phyloP scores from a whole-genome alignment of 1,284 basidiomycete genomes.

The Fistulinella staudtii region DNA sequence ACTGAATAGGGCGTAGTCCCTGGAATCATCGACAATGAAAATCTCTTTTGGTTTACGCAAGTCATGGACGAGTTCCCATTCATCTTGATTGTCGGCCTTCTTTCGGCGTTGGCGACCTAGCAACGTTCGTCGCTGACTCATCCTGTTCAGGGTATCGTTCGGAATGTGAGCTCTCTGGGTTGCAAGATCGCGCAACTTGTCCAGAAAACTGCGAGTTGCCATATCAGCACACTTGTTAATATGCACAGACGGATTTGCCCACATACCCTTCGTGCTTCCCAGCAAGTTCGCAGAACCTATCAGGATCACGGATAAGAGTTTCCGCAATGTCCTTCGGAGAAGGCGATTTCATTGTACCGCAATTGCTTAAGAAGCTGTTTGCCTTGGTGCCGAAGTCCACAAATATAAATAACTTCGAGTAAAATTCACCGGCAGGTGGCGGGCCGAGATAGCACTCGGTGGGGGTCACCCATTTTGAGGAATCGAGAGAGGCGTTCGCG shows the following conservation, averaged over 20 bases:
- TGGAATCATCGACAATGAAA: slow-evolving; percentile 73
- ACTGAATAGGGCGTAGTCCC: slow-evolving; percentile 70
- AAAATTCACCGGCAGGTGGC: not conserved
- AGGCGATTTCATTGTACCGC: slow-evolving; percentile 75
- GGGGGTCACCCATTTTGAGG: not conserved
- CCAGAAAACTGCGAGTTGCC: slow-evolving; percentile 4
- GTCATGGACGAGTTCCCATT: slow-evolving; percentile 38
- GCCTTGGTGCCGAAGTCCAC: slow-evolving; percentile 83
- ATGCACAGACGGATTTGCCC: too few species aligned
- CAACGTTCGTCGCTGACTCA: slow-evolving; percentile 69
- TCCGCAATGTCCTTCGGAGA: slow-evolving; percentile 39
- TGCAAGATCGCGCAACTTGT: slow-evolving; percentile 5
- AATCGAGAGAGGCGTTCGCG: not conserved
- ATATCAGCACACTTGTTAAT: too few species aligned
- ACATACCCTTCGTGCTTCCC: slow-evolving; percentile 4
- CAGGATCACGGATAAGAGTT: slow-evolving; percentile 29
- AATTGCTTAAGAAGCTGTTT: slow-evolving; percentile 77
- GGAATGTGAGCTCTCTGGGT: slow-evolving; percentile 2
- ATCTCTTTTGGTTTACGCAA: slow-evolving; percentile 58
- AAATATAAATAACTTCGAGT: slow-evolving; percentile 67
- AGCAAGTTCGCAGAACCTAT: slow-evolving; percentile 5
- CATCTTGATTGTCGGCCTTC: slow-evolving; percentile 49
- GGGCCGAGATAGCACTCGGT: slow-evolving; percentile 6
- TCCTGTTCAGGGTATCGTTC: slow-evolving; percentile 33
- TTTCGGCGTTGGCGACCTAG: slow-evolving; percentile 56